Evolutionary conservation across 805 yeast genomes (phyloP), one percentile per base, ranked within the genome.

Genomic region (Millerago galiae): DNA sequence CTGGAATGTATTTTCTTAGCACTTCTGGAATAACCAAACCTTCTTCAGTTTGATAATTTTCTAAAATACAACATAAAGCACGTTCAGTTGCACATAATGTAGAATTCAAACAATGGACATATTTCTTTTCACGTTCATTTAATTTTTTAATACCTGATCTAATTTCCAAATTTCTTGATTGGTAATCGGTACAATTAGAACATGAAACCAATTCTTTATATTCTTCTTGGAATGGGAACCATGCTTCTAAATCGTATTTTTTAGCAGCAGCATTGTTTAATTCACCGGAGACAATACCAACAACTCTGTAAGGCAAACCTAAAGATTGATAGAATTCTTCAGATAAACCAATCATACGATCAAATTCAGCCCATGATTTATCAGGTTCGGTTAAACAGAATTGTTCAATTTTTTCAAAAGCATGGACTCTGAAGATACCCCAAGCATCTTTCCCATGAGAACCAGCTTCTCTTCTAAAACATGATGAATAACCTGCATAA

Each of bases 191-290:
- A 80, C 99, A 93, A 78, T 93, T 93, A 46, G 98, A 91, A 74
- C 98, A 91, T 15, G 96, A 88, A 43, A 93, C 99, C 59, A 93
- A 80, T 73, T 93, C 99, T 72, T 93, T 93, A 74, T 86, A 93
- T 71, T 93, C 99, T 66, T 89, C 77, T 75, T 93, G 99, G 86
- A 75, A 93, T 62, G 99, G 99, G 95, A 93, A 93, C 99, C 99
- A 93, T 40, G 99, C 99, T 75, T 93, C 99, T 62, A 93, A 77
- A 72, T 93, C 99, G 72, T 83, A 93, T 69, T 93, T 93, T 76
- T 93, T 93, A 53, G 99, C 98, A 49, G 99, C 99, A 41, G 99
- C 97, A 58, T 93, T 93, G 77, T 93, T 93, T 65, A 93, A 80
- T 73, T 91, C 99, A 58, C 98, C 99, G 47, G 96, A 88, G 49